phyloP scores from a whole-genome alignment of 495 filamentous ascomycete species.

The Penicillium turbatum region DNA sequence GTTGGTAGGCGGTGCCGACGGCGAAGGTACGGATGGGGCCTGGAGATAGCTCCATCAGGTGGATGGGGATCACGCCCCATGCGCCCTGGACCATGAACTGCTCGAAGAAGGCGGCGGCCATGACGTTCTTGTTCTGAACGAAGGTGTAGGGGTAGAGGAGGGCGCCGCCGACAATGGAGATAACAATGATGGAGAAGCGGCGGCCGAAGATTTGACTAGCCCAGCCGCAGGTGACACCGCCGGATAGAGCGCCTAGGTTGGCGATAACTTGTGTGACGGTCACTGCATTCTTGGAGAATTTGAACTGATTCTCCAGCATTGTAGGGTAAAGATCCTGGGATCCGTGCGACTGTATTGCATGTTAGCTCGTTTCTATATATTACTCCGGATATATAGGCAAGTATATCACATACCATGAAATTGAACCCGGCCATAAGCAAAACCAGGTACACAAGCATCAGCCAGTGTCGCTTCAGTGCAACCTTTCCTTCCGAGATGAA shows the following conservation, averaged over 20 bases:
- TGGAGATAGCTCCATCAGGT: constrained; percentile 83
- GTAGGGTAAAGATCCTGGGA: constrained; percentile 90
- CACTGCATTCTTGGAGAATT: constrained; percentile 64
- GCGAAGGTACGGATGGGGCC: constrained; percentile 79
- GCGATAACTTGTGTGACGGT: constrained; percentile 83
- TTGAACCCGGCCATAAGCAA: constrained; percentile 89
- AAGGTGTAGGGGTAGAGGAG: constrained; percentile 81
- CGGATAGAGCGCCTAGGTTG: constrained; percentile 74
- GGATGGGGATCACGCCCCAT: constrained; percentile 81
- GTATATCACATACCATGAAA: constrained; percentile 60
- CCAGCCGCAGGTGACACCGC: constrained; percentile 76
- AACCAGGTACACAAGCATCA: constrained; percentile 74
- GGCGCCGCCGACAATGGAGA: constrained; percentile 71
- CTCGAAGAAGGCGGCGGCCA: constrained; percentile 85
- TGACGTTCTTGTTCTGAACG: constrained; percentile 54
- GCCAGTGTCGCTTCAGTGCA: constrained; percentile 71
- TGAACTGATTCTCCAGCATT: constrained; percentile 73
- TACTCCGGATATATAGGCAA: not conserved
- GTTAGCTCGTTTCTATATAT: not conserved
- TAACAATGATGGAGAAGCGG: constrained; percentile 73
- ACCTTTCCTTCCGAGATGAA: constrained; percentile 75
- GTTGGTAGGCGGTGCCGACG: constrained; percentile 78
- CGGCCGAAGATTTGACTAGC: constrained; percentile 77
- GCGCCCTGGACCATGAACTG: constrained; percentile 87
- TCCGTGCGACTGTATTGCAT: constrained; percentile 58